Base-by-base conservation (phyloP, 2,329 filamentous ascomycete species). In the Phialemoniopsis sp. region DNA sequence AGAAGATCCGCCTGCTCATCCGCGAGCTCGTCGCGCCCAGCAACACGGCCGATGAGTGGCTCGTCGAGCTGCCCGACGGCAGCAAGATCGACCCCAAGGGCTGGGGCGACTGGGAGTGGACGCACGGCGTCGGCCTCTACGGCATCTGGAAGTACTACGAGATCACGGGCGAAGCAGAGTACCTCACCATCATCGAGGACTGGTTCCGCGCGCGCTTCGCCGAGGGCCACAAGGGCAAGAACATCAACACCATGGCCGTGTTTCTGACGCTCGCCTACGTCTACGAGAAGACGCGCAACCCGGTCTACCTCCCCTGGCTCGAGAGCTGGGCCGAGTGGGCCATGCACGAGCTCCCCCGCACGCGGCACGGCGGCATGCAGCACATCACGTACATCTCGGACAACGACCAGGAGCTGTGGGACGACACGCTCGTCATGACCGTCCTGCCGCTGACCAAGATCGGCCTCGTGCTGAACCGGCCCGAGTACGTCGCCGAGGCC, bases 351-450 rank as follows among this genome's bases (percentile, higher is more conserved):
- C 72, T 90, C 19, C 78, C 79, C 12, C 73, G 85, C 31, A 90
- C 87, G 1, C 77, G 75, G 36, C 82, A 80, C 54, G 85, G 81
- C 35, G 72, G 82, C 42, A 85, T 89, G 69, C 85, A 89, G 59
- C 85, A 87, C 60, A 77, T 84, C 44, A 90, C 86, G 1, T 89
- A 89, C 50, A 62, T 82, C 28, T 73, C 78, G 3, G 72, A 76
- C 47, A 89, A 91, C 60, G 72, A 81, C 46, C 74, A 88, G 57
- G 83, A 90, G 64, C 70, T 90, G 17, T 91, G 87, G 87, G 87
- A 89, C 49, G 87, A 91, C 57, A 91, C 87, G 6, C 70, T 91
- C 34, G 90, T 91, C 86, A 91, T 91, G 87, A 89, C 85, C 1
- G 86, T 89, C 7, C 66, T 91, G 61, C 87, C 87, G 2, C 69